Evolutionary conservation across 1,139 yeast genomes (phyloP), one percentile per base, ranked within the genome.

Genomic region (Pichia sp.): DNA sequence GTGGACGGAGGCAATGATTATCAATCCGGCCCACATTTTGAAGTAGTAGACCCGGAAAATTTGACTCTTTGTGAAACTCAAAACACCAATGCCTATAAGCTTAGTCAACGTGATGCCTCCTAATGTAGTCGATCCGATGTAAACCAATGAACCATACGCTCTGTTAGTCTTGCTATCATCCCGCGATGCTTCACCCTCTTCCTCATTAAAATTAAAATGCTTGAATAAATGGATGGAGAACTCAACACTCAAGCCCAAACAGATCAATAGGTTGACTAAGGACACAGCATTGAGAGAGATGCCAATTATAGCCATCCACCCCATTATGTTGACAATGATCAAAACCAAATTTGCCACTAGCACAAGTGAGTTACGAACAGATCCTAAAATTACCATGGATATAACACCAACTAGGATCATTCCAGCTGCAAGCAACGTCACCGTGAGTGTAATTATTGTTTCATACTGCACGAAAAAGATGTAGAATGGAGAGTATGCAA

Each of bases 401-500:
- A 88, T 65, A 11, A 80, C 62, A 1, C 65, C 40, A 2, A 85
- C 74, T 6, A 78, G 61, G 0, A 58, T 48, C 22, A 77, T 55
- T 0, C 95, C 94, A 2, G 69, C 52, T 0, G 62, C 59, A 3
- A 87, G 51, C 37, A 88, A 62, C 8, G 59, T 53, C 33, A 81
- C 56, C 0, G 96, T 74, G 40, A 80, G 62, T 14, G 55, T 42
- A 4, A 79, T 62, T 25, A 91, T 77, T 0, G 80, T 64, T 29
- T 67, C 68, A 58, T 91, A 91, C 60, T 91, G 97, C 6, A 85
- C 95, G 53, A 91, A 91, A 58, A 80, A 91, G 23, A 91, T 77
- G 62, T 91, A 91, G 58, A 88, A 88, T 20, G 94, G 93, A 2
- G 96, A 85, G 58, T 84, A 88, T 1, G 96, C 94, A 69, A 83